Evolutionary conservation across 352 stramenopile genomes (phyloP), one percentile per base, ranked within the genome.

Genomic region (Sclerospora graminicola): DNA sequence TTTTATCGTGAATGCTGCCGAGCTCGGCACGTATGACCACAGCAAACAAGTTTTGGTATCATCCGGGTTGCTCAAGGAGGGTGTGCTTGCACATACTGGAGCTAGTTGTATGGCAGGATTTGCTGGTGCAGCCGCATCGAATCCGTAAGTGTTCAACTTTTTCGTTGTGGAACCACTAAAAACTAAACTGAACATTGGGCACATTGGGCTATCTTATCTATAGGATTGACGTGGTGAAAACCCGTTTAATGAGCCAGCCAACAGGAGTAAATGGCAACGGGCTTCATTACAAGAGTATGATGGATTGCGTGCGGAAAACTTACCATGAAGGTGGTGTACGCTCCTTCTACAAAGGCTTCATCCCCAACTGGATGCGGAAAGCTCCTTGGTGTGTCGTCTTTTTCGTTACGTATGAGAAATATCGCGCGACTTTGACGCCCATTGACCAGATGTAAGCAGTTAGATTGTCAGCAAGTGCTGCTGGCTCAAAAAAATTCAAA

Each of bases 331-430:
- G 77, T n/a, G 79, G 81, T 10, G 21, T 56, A 8, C 37, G 57
- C 27, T 77, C 79, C 5, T 86, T 93, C 34, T 93, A 93, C 67
- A 90, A 83, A 42, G 81, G 81, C 10, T 93, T 94, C 42, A 69
- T 85, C 16, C 80, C 82, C 6, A 89, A 91, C 64, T 90, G 74
- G 75, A 85, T 89, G 73, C 74, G 82, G 10, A 89, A 94, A 54
- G 80, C 76, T 8, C 78, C 79, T 32, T 91, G 80, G 79, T 90
- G 77, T 46, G 54, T 89, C 35, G 69, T 90, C 43, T 91, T 90
- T 60, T 94, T 94, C 55, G 68, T 94, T 41, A 75, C 71, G 14
- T 94, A 91, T 53, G 82, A 94, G 50, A 73, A 87, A 43, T 84
- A 85, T 41, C 71, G 77, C 14, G 60, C 68, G 0, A 52, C 43